phyloP scores from a whole-genome alignment of 257 asterid genomes.

The Solanum chilense region DNA sequence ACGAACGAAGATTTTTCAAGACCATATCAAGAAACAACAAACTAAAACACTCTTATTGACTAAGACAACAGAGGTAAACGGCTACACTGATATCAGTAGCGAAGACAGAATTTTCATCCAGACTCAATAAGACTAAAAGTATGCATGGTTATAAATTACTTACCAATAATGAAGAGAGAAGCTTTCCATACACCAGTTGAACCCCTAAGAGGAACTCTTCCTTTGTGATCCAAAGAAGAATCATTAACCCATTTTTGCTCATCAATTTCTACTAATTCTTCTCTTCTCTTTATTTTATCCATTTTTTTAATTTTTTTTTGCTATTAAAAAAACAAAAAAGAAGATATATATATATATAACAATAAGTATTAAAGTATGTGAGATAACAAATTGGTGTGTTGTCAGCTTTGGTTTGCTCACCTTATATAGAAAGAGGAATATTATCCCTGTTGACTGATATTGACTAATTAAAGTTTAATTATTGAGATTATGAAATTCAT shows the following conservation, averaged over 20 bases:
- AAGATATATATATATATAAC: not conserved
- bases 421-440: constrained; percentile 20
- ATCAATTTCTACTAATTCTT: constrained; percentile 23
- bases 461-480: not conserved
- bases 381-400: constrained; percentile 4
- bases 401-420: constrained; percentile 10
- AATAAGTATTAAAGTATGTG: not conserved
- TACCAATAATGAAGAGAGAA: constrained; percentile 79
- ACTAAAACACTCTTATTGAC: not conserved
- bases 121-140: not conserved
- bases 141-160: not conserved
- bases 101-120: not conserved
- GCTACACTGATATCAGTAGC: not conserved
- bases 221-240: constrained; percentile 60
- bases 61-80: not conserved
- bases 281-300: constrained; percentile 22
- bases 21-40: not conserved
- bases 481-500: not conserved
- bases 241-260: constrained; percentile 70
- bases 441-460: not conserved
- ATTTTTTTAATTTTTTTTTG: not conserved
- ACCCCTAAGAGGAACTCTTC: constrained; percentile 56
- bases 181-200: constrained; percentile 95
- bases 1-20: not conserved
- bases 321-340: not conserved